These are phyloP conservation scores for Narthecium ossifragum DNA, from an alignment of 106 monocot genomes.

Conservation along the genomic window DNA sequence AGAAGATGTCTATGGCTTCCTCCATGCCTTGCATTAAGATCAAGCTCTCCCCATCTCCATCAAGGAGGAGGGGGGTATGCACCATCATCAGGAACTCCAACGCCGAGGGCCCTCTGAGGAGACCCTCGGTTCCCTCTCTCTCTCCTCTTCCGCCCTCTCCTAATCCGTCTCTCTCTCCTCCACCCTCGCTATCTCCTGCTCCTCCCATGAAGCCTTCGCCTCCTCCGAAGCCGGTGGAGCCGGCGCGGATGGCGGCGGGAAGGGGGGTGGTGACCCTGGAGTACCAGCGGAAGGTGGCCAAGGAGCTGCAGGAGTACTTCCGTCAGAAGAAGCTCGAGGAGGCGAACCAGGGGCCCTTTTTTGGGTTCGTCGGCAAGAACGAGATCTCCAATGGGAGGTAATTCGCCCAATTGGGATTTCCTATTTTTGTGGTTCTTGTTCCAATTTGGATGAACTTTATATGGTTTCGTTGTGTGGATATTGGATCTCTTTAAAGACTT, in stretches of 20 bases:
- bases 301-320: slow-evolving; percentile 95
- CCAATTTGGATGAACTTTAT: neutral
- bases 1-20: slow-evolving; percentile 50
- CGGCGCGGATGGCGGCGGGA: neutral
- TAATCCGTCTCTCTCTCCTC: slow-evolving; percentile 16
- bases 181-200: slow-evolving; percentile 34
- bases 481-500: too few relatives aligned
- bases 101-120: slow-evolving; percentile 81
- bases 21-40: slow-evolving; percentile 59
- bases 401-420: neutral
- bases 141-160: slow-evolving; percentile 35
- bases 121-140: slow-evolving; percentile 51
- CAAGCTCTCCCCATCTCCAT: slow-evolving; percentile 24
- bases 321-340: slow-evolving; percentile 89
- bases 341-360: slow-evolving; percentile 68
- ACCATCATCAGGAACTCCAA: slow-evolving; percentile 48
- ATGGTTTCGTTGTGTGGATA: too few relatives aligned
- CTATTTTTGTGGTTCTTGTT: neutral
- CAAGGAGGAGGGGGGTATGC: too few relatives aligned
- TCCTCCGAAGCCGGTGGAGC: slow-evolving; percentile 9
- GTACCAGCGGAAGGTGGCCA: slow-evolving; percentile 94
- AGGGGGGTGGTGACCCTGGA: slow-evolving; percentile 59
- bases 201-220: slow-evolving; percentile 23
- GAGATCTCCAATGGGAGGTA: slow-evolving; percentile 95
- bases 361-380: slow-evolving; percentile 81